Conservation (phyloP, 345 rosid genomes). For the Anacardium occidentale region DNA sequence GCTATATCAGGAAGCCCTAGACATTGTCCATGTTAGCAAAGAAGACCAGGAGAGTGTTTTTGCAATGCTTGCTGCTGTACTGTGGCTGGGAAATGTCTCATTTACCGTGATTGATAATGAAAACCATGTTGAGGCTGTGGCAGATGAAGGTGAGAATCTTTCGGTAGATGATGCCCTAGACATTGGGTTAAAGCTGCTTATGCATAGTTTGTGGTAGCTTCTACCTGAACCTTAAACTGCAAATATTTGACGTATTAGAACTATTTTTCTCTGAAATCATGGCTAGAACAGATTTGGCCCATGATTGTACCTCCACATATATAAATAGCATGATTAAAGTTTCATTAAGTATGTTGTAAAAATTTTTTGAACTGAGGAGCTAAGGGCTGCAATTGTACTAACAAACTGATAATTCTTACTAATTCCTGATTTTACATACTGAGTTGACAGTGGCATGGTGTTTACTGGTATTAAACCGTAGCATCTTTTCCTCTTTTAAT, state of each 20-base stretch:
- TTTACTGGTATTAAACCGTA: background rate
- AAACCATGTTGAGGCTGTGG: conserved; percentile 82
- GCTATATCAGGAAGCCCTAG: conserved; percentile 81
- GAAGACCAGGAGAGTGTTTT: conserved; percentile 95
- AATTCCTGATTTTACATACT: background rate
- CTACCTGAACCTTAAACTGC: too few relatives aligned
- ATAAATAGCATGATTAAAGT: background rate
- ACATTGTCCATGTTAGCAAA: conserved; percentile 90
- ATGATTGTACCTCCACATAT: background rate
- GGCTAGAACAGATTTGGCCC: background rate
- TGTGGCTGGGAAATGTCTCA: conserved; percentile 92
- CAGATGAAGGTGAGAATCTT: conserved; percentile 75
- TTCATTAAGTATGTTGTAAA: background rate
- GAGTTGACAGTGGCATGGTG: background rate
- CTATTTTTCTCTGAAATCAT: background rate
- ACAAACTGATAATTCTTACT: background rate
- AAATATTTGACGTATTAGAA: background rate
- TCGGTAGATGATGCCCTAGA: background rate
- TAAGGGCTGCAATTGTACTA: background rate
- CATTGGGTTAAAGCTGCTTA: background rate
- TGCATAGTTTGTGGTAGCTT: too few relatives aligned
- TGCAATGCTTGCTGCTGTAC: conserved; percentile 96
- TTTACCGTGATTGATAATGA: conserved; percentile 81
- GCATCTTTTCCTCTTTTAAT: background rate
- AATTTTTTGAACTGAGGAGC: background rate